Base-by-base conservation (phyloP, 768 basidiomycete genomes). In the Collybia sp. region DNA sequence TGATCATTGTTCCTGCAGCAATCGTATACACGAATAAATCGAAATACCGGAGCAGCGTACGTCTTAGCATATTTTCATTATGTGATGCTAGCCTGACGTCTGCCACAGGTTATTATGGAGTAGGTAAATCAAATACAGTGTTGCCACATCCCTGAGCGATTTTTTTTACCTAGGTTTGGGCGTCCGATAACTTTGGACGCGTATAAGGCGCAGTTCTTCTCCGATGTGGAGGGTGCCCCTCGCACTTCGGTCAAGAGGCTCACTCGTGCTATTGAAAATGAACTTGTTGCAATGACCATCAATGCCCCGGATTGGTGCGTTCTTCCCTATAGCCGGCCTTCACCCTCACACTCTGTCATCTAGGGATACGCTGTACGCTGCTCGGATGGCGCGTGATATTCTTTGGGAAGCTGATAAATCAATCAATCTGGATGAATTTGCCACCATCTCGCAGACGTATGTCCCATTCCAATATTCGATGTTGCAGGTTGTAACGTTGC, bases 21-120 rank as follows among this genome's bases (percentile, higher is more conserved):
- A 93, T 99, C 51, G 91, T 92, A 12, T 98, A 98, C 64, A 92
- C 90, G 46, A 85, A 97, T 69, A 98, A 99, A 66, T 82, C 87
- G 31, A 95, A 94, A 70, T 99, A 98, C 61, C 76, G 94, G 51
- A 94, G 92, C 60, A 68, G 80, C 53, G 94, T 93, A 48, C 68
- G 89, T 71, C 53, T 71, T 41, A 49, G 65, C 31, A 34, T 12
- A 45, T 36, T 49, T 4, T 25, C 8, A 25, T 25, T 25, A 16
- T 36, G 43, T 36, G 25, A 40, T 37, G 31, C 40, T 30, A 20
- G 38, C 47, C 15, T 18, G 40, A 37, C 9, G 12, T 33, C 17
- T 46, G 48, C 39, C 53, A 13, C 49, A 87, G 84, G 85, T 82
- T 44, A 79, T 88, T 50, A 77, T 87, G 70, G 77, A 85, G 86